Evolutionary conservation across 306 rosid genomes (phyloP).

Genomic region (Prinsepia uniflora): DNA sequence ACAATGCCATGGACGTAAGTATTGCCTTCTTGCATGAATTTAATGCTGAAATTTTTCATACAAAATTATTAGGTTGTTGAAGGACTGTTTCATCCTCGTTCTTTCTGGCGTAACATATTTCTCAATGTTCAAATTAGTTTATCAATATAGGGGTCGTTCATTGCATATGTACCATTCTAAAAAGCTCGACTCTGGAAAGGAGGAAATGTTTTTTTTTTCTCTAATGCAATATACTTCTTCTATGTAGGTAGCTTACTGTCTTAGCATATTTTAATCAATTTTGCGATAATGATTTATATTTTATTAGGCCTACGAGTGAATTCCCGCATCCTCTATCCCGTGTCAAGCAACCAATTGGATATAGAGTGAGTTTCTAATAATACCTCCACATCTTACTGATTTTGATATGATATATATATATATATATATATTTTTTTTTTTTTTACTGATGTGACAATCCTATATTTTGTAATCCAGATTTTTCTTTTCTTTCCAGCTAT

Average conservation of each 20-base stretch:
- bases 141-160: background rate
- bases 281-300: constrained; percentile 11
- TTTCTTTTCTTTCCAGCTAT: constrained; percentile 59
- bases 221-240: background rate
- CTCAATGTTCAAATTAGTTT: background rate
- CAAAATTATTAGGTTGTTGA: background rate
- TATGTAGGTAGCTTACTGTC: background rate
- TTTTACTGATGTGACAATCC: constrained; percentile 14
- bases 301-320: constrained; percentile 80
- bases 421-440: background rate
- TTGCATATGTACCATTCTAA: background rate
- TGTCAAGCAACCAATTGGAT: constrained; percentile 61
- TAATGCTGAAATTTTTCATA: constrained; percentile 19
- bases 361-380: constrained; percentile 54
- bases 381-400: constrained; percentile 10
- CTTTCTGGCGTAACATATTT: background rate
- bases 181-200: too few relatives aligned
- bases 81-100: background rate
- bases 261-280: constrained; percentile 16
- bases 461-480: constrained; percentile 21
- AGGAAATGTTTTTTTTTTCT: background rate
- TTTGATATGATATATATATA: constrained; percentile 2
- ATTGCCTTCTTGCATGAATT: constrained; percentile 34
- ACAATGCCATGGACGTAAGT: constrained; percentile 99
- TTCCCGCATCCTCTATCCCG: constrained; percentile 94